These are phyloP conservation scores for Phialemonium atrogriseum DNA, from an alignment of 2,329 filamentous ascomycete genomes.

Conservation along the genomic window DNA sequence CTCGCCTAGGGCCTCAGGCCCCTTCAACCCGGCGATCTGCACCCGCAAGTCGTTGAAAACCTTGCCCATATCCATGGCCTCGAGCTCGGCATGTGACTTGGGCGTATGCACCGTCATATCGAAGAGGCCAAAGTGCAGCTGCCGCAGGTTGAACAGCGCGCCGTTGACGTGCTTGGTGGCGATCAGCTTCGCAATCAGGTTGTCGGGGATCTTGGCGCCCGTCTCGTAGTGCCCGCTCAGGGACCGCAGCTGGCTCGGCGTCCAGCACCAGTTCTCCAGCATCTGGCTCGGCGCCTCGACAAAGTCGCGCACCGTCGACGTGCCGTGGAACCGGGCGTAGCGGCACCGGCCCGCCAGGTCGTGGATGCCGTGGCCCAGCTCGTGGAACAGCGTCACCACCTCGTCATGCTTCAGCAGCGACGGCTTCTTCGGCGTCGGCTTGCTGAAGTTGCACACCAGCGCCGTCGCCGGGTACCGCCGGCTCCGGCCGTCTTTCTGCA, in stretches of 20 bases:
- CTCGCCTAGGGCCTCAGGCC: slow-evolving; percentile 58
- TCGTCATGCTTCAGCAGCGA: slow-evolving; percentile 76
- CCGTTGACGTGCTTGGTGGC: slow-evolving; percentile 75
- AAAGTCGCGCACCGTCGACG: slow-evolving; percentile 58
- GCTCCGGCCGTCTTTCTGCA: slow-evolving; percentile 57
- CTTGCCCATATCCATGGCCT: slow-evolving; percentile 55
- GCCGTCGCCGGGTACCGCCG: slow-evolving; percentile 71
- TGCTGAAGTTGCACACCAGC: slow-evolving; percentile 79
- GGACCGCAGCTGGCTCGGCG: slow-evolving; percentile 52
- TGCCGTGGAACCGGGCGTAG: slow-evolving; percentile 61
- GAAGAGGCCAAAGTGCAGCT: slow-evolving; percentile 74
- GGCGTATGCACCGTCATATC: slow-evolving; percentile 77
- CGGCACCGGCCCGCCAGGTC: slow-evolving; percentile 55
- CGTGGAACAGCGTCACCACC: slow-evolving; percentile 76
- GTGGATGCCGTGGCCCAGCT: slow-evolving; percentile 64
- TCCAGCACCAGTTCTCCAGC: slow-evolving; percentile 73
- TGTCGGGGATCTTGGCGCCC: slow-evolving; percentile 62
- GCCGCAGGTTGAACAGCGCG: slow-evolving; percentile 68
- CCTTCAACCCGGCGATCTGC: slow-evolving; percentile 65
- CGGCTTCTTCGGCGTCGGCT: slow-evolving; percentile 67
- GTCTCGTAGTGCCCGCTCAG: slow-evolving; percentile 69
- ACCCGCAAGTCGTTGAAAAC: slow-evolving; percentile 66
- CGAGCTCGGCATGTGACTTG: slow-evolving; percentile 57
- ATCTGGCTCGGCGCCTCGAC: slow-evolving; percentile 66
- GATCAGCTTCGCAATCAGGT: slow-evolving; percentile 66